Evolutionary conservation across 805 yeast species (phyloP).

Genomic region (Metschnikowia chrysomelidarum): DNA sequence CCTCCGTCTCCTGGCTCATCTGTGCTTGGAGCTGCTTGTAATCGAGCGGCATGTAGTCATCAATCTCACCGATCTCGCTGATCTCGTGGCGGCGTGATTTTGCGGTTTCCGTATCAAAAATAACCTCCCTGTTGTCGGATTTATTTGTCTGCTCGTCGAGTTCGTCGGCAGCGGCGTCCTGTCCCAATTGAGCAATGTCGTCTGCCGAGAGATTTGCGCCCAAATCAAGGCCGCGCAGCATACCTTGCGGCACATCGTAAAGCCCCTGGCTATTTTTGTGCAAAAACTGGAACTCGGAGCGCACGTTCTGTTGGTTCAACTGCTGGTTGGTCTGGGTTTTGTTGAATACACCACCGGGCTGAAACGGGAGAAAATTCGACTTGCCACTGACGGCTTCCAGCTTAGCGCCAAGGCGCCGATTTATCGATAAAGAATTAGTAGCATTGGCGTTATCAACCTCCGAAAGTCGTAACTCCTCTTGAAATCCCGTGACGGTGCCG

Average conservation of each 20-base stretch:
- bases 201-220: slow-evolving; percentile 7
- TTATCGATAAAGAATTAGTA: slow-evolving; percentile 69
- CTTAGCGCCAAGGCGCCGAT: slow-evolving; percentile 62
- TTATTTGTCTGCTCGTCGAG: slow-evolving; percentile 1
- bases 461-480: slow-evolving; percentile 48
- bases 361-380: slow-evolving; percentile 78
- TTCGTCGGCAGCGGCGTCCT: slow-evolving; percentile 9
- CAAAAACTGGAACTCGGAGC: slow-evolving; percentile 30
- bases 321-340: slow-evolving; percentile 19
- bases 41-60: slow-evolving; percentile 41
- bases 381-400: slow-evolving; percentile 66
- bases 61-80: slow-evolving; percentile 39
- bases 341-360: slow-evolving; percentile 76
- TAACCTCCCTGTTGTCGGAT: not conserved
- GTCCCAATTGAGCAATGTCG: slow-evolving; percentile 8
- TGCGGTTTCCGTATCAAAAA: not conserved
- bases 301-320: slow-evolving; percentile 13
- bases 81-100: slow-evolving; percentile 6
- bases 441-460: slow-evolving; percentile 57
- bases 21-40: slow-evolving; percentile 24
- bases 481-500: slow-evolving; percentile 62
- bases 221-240: slow-evolving; percentile 63
- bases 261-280: slow-evolving; percentile 74
- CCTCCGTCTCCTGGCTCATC: slow-evolving; percentile 25
- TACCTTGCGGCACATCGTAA: slow-evolving; percentile 80